Conservation (phyloP, 1,284 basidiomycete species). For the Coniferiporia sulphurascens region DNA sequence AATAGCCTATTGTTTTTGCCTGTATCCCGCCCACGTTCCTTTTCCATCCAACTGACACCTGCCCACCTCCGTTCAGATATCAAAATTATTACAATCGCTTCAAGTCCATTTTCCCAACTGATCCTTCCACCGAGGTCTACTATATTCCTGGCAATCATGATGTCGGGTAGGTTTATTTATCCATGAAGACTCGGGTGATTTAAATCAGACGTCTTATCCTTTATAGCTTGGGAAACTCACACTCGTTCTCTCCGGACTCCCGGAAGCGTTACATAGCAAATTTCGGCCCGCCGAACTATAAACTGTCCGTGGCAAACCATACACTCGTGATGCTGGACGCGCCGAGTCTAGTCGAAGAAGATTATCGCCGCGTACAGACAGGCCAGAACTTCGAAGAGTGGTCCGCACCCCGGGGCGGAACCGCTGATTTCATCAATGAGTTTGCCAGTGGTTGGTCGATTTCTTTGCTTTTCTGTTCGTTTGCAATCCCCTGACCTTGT, state of each 20-base stretch:
- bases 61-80: constrained; percentile 43
- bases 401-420: constrained; percentile 54
- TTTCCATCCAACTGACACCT: not conserved
- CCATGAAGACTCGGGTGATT: not conserved
- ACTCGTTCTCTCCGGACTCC: constrained; percentile 51
- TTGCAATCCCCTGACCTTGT: not conserved
- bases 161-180: constrained; percentile 49
- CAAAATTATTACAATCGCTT: constrained; percentile 55
- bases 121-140: constrained; percentile 43
- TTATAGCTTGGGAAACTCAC: constrained; percentile 52
- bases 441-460: constrained; percentile 42
- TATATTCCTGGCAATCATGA: constrained; percentile 88
- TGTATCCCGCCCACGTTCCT: not conserved
- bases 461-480: constrained; percentile 12
- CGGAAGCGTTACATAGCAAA: constrained; percentile 58
- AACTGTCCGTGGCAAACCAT: constrained; percentile 59
- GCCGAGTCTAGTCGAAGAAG: constrained; percentile 71
- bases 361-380: constrained; percentile 59
- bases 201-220: constrained; percentile 14
- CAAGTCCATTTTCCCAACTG: constrained; percentile 51
- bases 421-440: constrained; percentile 67
- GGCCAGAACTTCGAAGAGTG: constrained; percentile 51
- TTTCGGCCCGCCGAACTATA: constrained; percentile 61
- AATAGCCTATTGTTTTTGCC: not conserved
- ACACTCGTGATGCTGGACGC: constrained; percentile 73